Percentiles rank a stretch among this genome's conserved stretches.
These are phyloP conservation scores for Malania oleifera DNA, from an alignment of 164 flowering plant genomes.

Conservation along the genomic window DNA sequence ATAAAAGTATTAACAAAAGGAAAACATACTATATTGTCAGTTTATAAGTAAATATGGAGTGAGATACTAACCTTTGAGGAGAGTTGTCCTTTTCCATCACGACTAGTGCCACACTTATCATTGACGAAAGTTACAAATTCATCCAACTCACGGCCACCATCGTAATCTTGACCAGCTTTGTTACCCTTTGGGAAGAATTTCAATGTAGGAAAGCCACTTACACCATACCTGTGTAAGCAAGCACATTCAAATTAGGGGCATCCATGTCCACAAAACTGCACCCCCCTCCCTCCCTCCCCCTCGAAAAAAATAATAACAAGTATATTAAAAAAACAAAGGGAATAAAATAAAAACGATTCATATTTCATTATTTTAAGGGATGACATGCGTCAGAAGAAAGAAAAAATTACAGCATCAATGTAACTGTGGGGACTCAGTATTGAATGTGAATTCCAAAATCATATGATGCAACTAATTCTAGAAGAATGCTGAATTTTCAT, in stretches of 20 bases:
- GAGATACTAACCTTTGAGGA: slow-evolving; percentile 66
- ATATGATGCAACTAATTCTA: too few species aligned
- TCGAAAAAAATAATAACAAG: too few species aligned
- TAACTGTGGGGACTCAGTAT: too few species aligned
- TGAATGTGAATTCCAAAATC: too few species aligned
- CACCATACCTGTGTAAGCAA: slow-evolving; percentile 66
- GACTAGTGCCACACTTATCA: slow-evolving; percentile 78
- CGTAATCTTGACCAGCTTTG: slow-evolving; percentile 94
- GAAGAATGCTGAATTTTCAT: too few species aligned
- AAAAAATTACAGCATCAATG: too few species aligned
- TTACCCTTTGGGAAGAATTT: slow-evolving; percentile 91
- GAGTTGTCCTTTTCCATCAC: slow-evolving; percentile 87
- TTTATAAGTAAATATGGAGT: not conserved
- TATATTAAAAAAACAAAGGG: too few species aligned
- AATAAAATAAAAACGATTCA: too few species aligned
- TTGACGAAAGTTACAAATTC: slow-evolving; percentile 87
- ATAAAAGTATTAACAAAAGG: not conserved
- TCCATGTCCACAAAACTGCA: too few species aligned
- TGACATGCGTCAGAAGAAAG: too few species aligned
- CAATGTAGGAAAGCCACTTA: slow-evolving; percentile 90
- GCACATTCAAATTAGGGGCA: not conserved
- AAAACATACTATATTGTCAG: not conserved
- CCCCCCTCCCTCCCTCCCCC: too few species aligned
- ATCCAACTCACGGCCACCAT: slow-evolving; percentile 84
- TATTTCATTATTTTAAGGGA: too few species aligned